These are phyloP conservation scores for Leptographium lundbergii DNA, from an alignment of 2,329 filamentous ascomycete species.

Conservation along the genomic window DNA sequence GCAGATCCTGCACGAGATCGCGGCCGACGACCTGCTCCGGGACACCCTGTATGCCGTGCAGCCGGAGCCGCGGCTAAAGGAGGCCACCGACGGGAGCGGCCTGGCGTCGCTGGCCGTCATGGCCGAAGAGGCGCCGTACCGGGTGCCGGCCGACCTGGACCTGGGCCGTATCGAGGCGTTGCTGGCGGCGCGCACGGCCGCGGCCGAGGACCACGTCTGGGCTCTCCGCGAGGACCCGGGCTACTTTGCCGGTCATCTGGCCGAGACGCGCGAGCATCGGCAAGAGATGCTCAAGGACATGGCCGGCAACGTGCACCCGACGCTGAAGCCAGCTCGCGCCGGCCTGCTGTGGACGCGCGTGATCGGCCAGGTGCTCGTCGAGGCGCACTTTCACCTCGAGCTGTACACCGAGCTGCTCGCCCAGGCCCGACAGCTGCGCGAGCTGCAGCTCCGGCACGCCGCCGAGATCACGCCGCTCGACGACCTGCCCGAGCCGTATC, in stretches of 20 bases:
- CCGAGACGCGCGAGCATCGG: constrained; percentile 33
- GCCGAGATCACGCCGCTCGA: constrained; percentile 18
- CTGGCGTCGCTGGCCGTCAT: constrained; percentile 26
- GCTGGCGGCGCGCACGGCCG: constrained; percentile 25
- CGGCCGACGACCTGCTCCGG: constrained; percentile 16
- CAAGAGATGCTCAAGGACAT: constrained; percentile 29
- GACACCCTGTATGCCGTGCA: constrained; percentile 19
- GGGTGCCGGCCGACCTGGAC: constrained; percentile 32
- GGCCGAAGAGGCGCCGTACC: constrained; percentile 39
- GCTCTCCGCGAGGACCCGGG: constrained; percentile 43
- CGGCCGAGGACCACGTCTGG: constrained; percentile 41
- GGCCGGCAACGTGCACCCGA: constrained; percentile 18
- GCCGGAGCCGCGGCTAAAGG: constrained; percentile 23
- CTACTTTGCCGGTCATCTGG: constrained; percentile 36
- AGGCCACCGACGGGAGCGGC: constrained; percentile 17
- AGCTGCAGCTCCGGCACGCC: constrained; percentile 21
- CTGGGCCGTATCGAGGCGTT: constrained; percentile 30
- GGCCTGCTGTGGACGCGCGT: constrained; percentile 26
- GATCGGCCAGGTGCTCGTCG: constrained; percentile 19
- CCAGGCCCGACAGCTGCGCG: constrained; percentile 16
- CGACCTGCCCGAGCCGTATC: constrained; percentile 26
- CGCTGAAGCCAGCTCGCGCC: constrained; percentile 7
- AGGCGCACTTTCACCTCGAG: constrained; percentile 23
- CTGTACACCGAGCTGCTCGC: constrained; percentile 24
- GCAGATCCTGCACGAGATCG: constrained; percentile 38